These are phyloP conservation scores for Entelexis sorbosivorans DNA, from an alignment of 1,139 yeast genomes.

Conservation along the genomic window DNA sequence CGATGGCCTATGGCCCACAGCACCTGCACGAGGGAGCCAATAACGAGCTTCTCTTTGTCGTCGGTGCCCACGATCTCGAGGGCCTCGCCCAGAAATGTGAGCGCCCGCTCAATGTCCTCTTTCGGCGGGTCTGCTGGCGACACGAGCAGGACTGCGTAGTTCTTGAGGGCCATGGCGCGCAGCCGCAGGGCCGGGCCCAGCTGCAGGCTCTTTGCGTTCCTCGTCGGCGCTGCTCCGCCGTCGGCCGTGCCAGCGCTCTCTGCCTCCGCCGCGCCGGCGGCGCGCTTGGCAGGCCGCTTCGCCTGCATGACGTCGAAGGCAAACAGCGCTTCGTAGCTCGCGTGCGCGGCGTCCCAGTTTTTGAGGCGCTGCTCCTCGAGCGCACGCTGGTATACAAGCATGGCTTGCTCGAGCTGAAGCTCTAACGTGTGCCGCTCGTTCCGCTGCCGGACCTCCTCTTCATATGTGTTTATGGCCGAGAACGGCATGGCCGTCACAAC, in stretches of 20 bases:
- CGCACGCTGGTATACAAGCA: constrained; percentile 62
- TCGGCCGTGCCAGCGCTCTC: neutral
- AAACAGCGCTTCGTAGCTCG: constrained; percentile 52
- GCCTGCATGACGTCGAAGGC: constrained; percentile 49
- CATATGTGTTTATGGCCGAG: constrained; percentile 65
- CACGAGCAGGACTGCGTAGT: constrained; percentile 64
- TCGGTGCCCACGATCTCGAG: constrained; percentile 24
- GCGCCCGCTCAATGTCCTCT: constrained; percentile 8
- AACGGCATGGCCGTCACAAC: constrained; percentile 40
- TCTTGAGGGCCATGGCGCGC: constrained; percentile 67
- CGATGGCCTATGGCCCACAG: constrained; percentile 27
- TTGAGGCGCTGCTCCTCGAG: constrained; percentile 45
- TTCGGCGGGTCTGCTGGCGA: constrained; percentile 19
- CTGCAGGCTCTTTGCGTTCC: constrained; percentile 7
- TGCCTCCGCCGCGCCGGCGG: constrained; percentile 1
- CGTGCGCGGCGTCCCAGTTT: constrained; percentile 41
- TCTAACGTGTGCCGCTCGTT: constrained; percentile 84
- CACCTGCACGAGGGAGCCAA: constrained; percentile 15
- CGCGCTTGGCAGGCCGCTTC: constrained; percentile 15
- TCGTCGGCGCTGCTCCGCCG: neutral
- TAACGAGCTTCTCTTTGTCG: constrained; percentile 25
- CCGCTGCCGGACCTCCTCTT: constrained; percentile 57
- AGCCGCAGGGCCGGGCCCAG: constrained; percentile 34
- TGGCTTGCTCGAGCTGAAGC: constrained; percentile 74
- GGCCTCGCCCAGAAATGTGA: constrained; percentile 18